Conservation (phyloP, 108 stramenopile species). For the Cyclostephanos invisitatus region DNA sequence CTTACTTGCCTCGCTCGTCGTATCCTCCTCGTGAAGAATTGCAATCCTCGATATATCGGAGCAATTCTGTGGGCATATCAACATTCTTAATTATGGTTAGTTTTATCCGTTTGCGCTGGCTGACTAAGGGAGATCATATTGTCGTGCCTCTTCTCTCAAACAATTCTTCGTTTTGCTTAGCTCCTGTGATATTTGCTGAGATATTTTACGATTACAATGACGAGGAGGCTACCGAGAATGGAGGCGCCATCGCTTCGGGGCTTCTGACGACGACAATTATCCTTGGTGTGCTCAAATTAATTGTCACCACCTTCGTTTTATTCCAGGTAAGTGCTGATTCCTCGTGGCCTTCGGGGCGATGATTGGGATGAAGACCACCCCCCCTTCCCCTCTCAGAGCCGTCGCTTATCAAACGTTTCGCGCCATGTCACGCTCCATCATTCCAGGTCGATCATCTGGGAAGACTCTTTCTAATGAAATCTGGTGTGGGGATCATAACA, state of each 20-base stretch:
- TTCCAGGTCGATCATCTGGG: conserved; percentile 57
- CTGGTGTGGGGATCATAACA: conserved; percentile 48
- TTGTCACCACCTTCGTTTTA: conserved; percentile 50
- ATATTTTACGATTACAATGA: conserved; percentile 47
- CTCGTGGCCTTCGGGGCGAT: neutral
- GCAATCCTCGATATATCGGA: conserved; percentile 51
- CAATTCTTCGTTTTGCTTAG: neutral
- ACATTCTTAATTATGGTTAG: conserved; percentile 53
- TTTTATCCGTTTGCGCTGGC: neutral
- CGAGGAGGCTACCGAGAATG: conserved; percentile 33
- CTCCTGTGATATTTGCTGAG: conserved; percentile 54
- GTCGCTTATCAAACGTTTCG: neutral
- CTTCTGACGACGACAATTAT: conserved; percentile 55
- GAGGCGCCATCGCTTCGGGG: conserved; percentile 28
- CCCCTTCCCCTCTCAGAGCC: neutral
- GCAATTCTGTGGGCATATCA: conserved; percentile 58
- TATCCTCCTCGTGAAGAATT: conserved; percentile 13
- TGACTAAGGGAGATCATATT: neutral
- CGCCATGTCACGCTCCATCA: conserved; percentile 10
- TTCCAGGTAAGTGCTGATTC: conserved; percentile 34
- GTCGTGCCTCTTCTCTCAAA: neutral
- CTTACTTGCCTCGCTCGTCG: neutral
- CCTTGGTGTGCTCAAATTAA: conserved; percentile 56
- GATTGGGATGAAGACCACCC: too few relatives aligned
- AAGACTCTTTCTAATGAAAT: conserved; percentile 51